A percentile compares a stretch with the other conserved stretches of the same genome.
Conservation (phyloP, 2,329 filamentous ascomycete genomes). For the Botrytis medusae region DNA sequence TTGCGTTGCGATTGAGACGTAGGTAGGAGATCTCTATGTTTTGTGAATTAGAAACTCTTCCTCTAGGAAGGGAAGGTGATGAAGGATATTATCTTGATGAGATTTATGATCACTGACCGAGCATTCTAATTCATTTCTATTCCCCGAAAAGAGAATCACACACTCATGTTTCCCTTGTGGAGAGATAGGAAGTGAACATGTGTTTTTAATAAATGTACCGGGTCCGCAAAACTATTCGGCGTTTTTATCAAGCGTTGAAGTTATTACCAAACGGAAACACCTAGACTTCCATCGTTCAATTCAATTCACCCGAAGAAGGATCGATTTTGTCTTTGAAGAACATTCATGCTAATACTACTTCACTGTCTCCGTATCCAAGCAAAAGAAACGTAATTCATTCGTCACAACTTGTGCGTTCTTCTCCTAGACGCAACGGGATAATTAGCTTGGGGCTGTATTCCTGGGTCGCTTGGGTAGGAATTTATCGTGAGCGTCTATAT, state of each 20-base stretch:
- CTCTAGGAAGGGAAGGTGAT: not conserved
- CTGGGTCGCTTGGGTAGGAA: slow-evolving; percentile 40
- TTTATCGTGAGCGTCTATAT: slow-evolving; percentile 45
- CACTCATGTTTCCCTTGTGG: not conserved
- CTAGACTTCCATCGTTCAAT: not conserved
- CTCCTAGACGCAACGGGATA: slow-evolving; percentile 45
- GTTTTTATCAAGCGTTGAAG: not conserved
- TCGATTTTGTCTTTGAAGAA: not conserved
- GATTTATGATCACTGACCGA: not conserved
- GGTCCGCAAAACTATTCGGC: not conserved
- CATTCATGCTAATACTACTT: not conserved
- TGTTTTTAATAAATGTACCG: not conserved
- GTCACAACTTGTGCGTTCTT: slow-evolving; percentile 43
- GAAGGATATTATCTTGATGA: not conserved
- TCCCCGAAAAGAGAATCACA: not conserved
- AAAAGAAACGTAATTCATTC: not conserved
- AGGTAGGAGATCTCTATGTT: not conserved
- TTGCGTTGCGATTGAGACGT: not conserved
- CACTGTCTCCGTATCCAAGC: not conserved
- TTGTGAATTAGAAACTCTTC: not conserved
- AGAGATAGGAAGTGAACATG: not conserved
- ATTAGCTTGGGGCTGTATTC: slow-evolving; percentile 41
- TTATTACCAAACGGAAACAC: not conserved
- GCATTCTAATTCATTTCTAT: not conserved
- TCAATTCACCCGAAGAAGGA: not conserved